Evolutionary conservation across 345 rosid genomes (phyloP), one percentile per base, ranked within the genome.

Genomic region (Reutealis trisperma): DNA sequence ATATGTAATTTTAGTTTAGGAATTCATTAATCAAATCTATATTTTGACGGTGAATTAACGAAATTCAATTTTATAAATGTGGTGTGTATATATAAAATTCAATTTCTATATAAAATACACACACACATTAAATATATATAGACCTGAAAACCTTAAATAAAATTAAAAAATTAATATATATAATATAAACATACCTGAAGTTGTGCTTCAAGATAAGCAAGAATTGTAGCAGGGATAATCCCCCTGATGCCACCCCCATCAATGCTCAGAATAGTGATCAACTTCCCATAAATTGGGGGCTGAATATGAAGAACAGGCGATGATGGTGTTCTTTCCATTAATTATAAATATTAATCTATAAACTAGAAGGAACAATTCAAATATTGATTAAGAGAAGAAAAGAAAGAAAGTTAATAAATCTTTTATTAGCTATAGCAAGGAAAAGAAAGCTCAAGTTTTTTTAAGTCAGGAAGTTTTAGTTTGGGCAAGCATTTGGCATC

Each of bases 211-310:
- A 76, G 72, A 54, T 55, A 76, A 16, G 70, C 70, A 57, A 78
- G 77, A 51, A 81, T 66, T 37, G 67, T 45, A 6, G 54, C 73
- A n/a, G 67, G 75, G 24, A 78, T 75, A 22, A 75, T 58, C 49
- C 82, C 77, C 75, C 72, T 61, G 13, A 76, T 67, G 21, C 77
- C 75, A 16, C 71, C 79, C 27, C 80, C 79, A 44, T 78, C 77
- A 13, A 78, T 72, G 80, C 77, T 72, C 4, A 79, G 79, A 44
- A 75, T 37, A 14, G 78, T 51, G 21, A 61, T 44, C 6, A 75
- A 22, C 24, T 75, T 44, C 44, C 65, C 75, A 27, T 6, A 71
- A 21, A n/a, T n/a, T 34, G 64, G 64, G 19, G 52, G 30, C 15
- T 34, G 64, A 6, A 32, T 55, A 55, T 19, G 63, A 34, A 55